Base-by-base conservation (phyloP, 2,329 filamentous ascomycete genomes). In the Seiridium cupressi region DNA sequence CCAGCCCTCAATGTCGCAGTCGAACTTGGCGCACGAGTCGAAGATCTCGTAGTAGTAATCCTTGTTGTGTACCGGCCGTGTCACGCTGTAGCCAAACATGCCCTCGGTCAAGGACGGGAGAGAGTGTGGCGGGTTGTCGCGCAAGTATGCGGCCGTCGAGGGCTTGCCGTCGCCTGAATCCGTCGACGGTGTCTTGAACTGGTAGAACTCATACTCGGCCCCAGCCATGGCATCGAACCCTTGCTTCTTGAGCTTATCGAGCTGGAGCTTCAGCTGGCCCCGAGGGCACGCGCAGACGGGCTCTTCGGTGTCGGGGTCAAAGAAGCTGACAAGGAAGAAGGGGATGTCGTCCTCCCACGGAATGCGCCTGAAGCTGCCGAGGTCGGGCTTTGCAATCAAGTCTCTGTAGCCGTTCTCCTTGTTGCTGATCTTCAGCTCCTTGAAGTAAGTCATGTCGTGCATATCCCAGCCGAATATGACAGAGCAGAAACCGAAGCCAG, bases 401-500 rank as follows among this genome's bases (percentile, higher is more conserved):
- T 94, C 91, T 64, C 85, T 83, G 73, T 93, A 93, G 54, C 90
- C 91, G 70, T 92, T 93, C 68, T 90, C 86, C 66, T 88, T 88
- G 75, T 92, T 93, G 72, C 89, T 92, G 69, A 93, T 88, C 69
- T 84, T 84, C 59, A 93, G 81, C 72, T 93, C 90, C 65, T 83
- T 83, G 72, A 89, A 89, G 74, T 93, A 94, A 38, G 89, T 91
- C 74, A 86, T 81, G 68, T 95, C 91, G 70, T 94, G 91, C 89
- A 93, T 93, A 70, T 94, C 91, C 91, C 91, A 94, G 68, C 91
- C 90, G 70, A 93, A 94, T 66, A 93, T 84, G 60, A 93, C 90
- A 11, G 89, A 92, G 78, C 91, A 93, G 79, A 94, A 93, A 18
- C 91, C 91, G 66, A 94, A 94, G 31, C 91, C 91, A 59, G 89